Base-by-base conservation (phyloP, 2,329 filamentous ascomycete species). In the Lasiodiplodia sp. region DNA sequence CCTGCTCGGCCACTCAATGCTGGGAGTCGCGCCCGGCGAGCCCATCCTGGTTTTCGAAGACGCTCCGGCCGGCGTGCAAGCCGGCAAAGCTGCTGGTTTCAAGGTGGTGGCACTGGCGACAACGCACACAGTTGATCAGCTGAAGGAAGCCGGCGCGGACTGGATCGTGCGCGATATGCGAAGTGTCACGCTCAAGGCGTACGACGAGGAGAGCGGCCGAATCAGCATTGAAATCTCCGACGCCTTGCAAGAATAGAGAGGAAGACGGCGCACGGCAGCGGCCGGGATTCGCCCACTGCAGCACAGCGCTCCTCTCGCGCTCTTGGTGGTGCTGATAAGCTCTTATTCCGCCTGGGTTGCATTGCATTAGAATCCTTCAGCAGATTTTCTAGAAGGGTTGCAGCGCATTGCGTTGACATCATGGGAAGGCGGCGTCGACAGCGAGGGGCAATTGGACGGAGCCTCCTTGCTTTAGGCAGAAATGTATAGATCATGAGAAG, bases 41-140 rank as follows among this genome's bases (percentile, higher is more conserved):
- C 73, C 75, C 12, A 85, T 95, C 53, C 83, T 97, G 67, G 94
- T 97, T 60, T 82, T 97, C 47, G 94, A 97, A 81, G 94, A 97
- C 82, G 92, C 92, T 68, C 94, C 94, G 5, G 92, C 93, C 8
- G 94, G 94, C 5, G 92, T 97, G 75, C 85, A 83, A 72, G 89
- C 94, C 34, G 94, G 94, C 60, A 96, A 94, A 81, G 92, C 88
- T 0, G 94, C 94, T 11, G 94, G 93, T 2, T 97, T 92, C 83
- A 90, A 87, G 76, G 94, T 97, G 14, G 82, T 97, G 56, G 94
- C 90, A n/a, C 82, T 97, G 66, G 88, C 92, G 67, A 97, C 94
- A 66, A 96, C 92, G 75, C 94, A 97, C 81, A 88, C 87, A 31
- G 83, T 90, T 56, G 88, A 89, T 73, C 88, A 94, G 81, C 86